Evolutionary conservation across 257 asterid species (phyloP).

Genomic region (Capsicum pubescens): DNA sequence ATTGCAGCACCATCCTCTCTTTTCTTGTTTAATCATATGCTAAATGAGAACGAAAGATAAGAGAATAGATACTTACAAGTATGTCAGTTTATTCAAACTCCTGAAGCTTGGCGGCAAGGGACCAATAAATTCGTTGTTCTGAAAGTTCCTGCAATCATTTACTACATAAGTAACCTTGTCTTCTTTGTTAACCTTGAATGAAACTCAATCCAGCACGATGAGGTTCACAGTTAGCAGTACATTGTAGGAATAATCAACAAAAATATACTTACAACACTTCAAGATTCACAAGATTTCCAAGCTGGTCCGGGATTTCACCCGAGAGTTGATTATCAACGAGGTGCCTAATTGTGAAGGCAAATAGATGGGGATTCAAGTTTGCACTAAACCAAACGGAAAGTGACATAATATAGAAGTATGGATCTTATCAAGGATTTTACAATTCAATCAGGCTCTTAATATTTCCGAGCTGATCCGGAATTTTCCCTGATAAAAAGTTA

Average conservation of each 20-base stretch:
- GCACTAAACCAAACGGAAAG: not conserved
- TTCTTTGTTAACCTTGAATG: not conserved
- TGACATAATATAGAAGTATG: not conserved
- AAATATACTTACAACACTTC: not conserved
- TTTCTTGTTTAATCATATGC: not conserved
- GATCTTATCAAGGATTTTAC: not conserved
- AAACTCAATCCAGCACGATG: not conserved
- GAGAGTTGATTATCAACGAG: constrained; percentile 22
- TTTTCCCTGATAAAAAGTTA: not conserved
- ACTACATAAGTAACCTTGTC: not conserved
- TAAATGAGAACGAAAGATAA: not conserved
- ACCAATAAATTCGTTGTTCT: not conserved
- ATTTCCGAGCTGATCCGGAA: not conserved
- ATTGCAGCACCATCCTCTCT: not conserved
- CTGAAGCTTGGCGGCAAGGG: not conserved
- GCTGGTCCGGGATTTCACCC: not conserved
- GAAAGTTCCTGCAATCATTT: not conserved
- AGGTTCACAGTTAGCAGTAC: not conserved
- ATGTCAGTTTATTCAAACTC: not conserved
- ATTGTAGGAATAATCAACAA: not conserved
- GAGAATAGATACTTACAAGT: not conserved
- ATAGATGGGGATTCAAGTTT: constrained; percentile 15
- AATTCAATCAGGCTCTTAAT: not conserved
- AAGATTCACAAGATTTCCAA: not conserved
- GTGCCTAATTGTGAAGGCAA: constrained; percentile 1